Evolutionary conservation across 768 basidiomycete species (phyloP), one percentile per base, ranked within the genome.

Genomic region (Boletus huronensis): DNA sequence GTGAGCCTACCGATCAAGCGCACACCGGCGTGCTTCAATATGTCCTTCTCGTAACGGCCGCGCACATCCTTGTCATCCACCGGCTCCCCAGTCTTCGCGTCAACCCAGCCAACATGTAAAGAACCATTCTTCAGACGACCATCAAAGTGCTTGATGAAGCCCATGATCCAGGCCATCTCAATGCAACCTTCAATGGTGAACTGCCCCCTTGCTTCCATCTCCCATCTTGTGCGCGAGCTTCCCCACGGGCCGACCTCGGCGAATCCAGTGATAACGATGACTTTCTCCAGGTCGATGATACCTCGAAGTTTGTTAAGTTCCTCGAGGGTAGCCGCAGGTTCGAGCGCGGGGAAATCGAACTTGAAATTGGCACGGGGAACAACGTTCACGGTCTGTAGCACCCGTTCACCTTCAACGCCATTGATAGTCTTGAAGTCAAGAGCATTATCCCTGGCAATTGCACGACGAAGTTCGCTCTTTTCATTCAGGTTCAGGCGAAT

Each of bases 121-220:
- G 90, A 83, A 41, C 93, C 93, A 62, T 90, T 84, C 75, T 96
- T 94, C 62, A 98, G 81, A 54, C 93, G 93, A 17, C 97, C 97
- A 61, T 99, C 92, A 72, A 98, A 96, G 77, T 99, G 94, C 72
- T 95, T 97, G 82, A 98, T 97, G 75, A 83, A 84, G 39, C 97
- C 96, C 92, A 95, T 98, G 73, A 98, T 87, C 95, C 96, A 99
- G 3, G 96, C 95, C 90, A 99, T 96, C 76, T 99, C 97, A 65
- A 99, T 97, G 66, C 92, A 93, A 19, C 97, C 97, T 71, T 97
- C 89, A 63, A 98, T 95, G 2, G 95, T 94, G 72, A 98, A 88
- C 66, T 96, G 87, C n/a, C 97, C 96, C 43, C 85, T 82, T 43
- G 94, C 95, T 70, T 99, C 97, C 94, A 99, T 98, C 76, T 99